These are phyloP conservation scores for Sarocladium kiliense DNA, from an alignment of 2,329 filamentous ascomycete species.

Conservation along the genomic window DNA sequence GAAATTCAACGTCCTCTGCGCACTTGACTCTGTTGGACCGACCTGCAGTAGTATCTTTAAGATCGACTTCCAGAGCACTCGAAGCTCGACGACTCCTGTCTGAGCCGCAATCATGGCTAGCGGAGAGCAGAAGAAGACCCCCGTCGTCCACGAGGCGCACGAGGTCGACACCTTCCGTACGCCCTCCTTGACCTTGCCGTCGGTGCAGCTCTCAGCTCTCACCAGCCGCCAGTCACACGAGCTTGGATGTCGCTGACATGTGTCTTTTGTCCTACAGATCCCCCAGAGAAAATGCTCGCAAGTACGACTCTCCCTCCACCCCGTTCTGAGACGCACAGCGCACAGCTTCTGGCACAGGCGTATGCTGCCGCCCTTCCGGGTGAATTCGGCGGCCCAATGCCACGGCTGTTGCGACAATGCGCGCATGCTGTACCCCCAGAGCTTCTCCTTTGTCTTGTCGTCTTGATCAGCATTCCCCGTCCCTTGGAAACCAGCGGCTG, in stretches of 20 bases:
- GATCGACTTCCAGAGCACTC: not conserved
- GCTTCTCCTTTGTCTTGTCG: not conserved
- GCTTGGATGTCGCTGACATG: constrained; percentile 15
- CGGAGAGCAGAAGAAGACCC: constrained; percentile 28
- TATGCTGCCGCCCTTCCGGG: not conserved
- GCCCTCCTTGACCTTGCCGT: constrained; percentile 18
- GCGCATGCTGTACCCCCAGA: not conserved
- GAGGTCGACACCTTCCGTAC: constrained; percentile 69
- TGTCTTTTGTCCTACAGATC: constrained; percentile 37
- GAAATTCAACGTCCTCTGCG: not conserved
- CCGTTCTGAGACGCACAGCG: not conserved
- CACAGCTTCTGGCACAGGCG: not conserved
- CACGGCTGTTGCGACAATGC: constrained; percentile 9
- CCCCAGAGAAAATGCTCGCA: constrained; percentile 61
- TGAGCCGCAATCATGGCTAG: constrained; percentile 33
- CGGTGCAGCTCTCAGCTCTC: not conserved
- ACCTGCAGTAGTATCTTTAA: not conserved
- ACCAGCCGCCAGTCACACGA: not conserved
- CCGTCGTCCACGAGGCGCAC: constrained; percentile 70
- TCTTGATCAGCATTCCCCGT: not conserved
- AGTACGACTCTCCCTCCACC: constrained; percentile 43
- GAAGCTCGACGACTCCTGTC: not conserved
- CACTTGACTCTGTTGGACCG: not conserved
- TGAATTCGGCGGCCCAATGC: constrained; percentile 2
- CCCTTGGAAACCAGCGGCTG: not conserved